phyloP scores from a whole-genome alignment of 441 rosid genomes.

The Pelargonium fulgidum region DNA sequence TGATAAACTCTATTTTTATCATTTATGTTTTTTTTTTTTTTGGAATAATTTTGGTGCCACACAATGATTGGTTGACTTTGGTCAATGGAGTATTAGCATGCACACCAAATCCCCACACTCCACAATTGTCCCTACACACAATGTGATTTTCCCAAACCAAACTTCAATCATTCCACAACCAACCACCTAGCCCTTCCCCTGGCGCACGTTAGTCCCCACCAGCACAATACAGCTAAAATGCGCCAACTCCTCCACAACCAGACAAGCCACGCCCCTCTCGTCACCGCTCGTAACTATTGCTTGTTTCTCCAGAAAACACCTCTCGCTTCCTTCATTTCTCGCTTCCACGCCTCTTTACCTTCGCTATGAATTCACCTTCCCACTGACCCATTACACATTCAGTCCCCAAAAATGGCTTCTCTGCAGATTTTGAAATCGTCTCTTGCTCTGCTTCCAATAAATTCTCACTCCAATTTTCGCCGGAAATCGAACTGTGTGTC shows the following conservation, averaged over 20 bases:
- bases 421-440: slow-evolving; percentile 36
- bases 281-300: neutral
- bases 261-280: neutral
- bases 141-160: no score
- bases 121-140: no score
- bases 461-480: slow-evolving; percentile 37
- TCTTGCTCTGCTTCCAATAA: slow-evolving; percentile 34
- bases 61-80: no score
- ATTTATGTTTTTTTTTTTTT: no score
- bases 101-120: no score
- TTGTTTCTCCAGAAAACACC: no score
- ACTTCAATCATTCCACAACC: no score
- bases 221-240: neutral
- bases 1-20: no score
- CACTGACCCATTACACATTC: slow-evolving; percentile 1
- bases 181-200: no score
- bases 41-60: no score
- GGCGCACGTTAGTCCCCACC: neutral
- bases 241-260: neutral
- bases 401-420: slow-evolving; percentile 33
- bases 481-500: slow-evolving; percentile 24
- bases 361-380: neutral
- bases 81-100: no score
- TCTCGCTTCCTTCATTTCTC: neutral
- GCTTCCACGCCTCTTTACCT: neutral